phyloP scores from a whole-genome alignment of 148 eudicot species.

The Rhododendron mucronatum region DNA sequence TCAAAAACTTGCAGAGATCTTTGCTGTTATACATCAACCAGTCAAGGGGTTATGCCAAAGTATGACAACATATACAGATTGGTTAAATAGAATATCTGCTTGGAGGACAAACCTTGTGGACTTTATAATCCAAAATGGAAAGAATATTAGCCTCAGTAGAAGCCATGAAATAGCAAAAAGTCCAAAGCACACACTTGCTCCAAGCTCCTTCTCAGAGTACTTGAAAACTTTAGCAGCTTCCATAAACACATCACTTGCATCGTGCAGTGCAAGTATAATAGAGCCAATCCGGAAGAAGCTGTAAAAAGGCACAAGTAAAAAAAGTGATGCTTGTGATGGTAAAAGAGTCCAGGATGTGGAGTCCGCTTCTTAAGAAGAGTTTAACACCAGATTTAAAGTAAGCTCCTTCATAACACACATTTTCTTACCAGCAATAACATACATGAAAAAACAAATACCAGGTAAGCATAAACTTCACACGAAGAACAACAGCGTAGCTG shows the following conservation, averaged over 20 bases:
- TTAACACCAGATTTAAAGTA: neutral
- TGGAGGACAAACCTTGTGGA: slow-evolving; percentile 60
- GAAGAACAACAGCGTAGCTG: neutral
- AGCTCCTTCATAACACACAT: neutral
- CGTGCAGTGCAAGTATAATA: slow-evolving; percentile 83
- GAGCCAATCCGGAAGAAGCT: slow-evolving; percentile 88
- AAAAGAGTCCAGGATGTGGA: neutral
- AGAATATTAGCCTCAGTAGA: slow-evolving; percentile 66
- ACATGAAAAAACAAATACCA: neutral
- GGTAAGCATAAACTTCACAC: neutral
- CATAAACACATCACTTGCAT: slow-evolving; percentile 88
- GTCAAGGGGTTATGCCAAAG: neutral
- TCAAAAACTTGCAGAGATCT: slow-evolving; percentile 41
- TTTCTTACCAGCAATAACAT: neutral
- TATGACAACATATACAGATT: neutral
- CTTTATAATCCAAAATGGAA: slow-evolving; percentile 84
- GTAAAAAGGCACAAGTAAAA: neutral
- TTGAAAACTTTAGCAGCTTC: slow-evolving; percentile 94
- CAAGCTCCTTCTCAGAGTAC: slow-evolving; percentile 86
- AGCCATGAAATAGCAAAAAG: slow-evolving; percentile 93
- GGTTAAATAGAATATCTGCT: neutral
- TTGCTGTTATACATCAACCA: slow-evolving; percentile 43
- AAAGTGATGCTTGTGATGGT: neutral
- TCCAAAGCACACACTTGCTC: slow-evolving; percentile 81
- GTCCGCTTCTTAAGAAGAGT: neutral